Evolutionary conservation across 768 basidiomycete genomes (phyloP).

Genomic region (Zangia roseola): DNA sequence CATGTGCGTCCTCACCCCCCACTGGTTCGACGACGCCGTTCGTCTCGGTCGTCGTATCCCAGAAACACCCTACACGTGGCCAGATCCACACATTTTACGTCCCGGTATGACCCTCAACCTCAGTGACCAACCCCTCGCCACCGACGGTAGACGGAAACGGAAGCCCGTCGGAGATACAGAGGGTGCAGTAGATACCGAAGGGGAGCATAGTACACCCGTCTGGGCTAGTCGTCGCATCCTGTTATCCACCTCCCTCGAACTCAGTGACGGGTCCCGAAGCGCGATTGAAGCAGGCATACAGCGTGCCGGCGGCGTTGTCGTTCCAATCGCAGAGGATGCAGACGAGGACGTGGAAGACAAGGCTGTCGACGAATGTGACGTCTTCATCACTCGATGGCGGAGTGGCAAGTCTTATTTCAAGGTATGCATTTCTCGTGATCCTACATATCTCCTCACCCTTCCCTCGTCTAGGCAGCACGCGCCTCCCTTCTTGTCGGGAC

Average conservation of each 20-base stretch:
- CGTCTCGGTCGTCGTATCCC: conserved; percentile 54
- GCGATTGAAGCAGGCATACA: conserved; percentile 61
- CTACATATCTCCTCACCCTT: not conserved
- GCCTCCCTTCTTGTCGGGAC: conserved; percentile 56
- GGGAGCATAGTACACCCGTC: conserved; percentile 43
- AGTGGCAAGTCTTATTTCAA: conserved; percentile 67
- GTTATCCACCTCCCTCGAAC: conserved; percentile 56
- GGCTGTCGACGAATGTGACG: conserved; percentile 54
- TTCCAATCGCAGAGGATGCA: conserved; percentile 52
- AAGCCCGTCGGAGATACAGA: conserved; percentile 25
- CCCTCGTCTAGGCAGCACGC: conserved; percentile 50
- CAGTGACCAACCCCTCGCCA: conserved; percentile 14
- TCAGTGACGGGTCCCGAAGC: conserved; percentile 45
- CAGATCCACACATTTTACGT: conserved; percentile 56
- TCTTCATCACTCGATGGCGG: conserved; percentile 70
- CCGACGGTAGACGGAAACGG: conserved; percentile 21
- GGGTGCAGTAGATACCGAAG: conserved; percentile 20
- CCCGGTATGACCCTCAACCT: conserved; percentile 18
- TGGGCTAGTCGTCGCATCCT: conserved; percentile 64
- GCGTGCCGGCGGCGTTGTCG: conserved; percentile 55
- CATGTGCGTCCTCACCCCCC: conserved; percentile 76
- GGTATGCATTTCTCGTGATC: conserved; percentile 38
- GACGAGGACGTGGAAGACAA: conserved; percentile 30
- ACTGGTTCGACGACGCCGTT: conserved; percentile 88
- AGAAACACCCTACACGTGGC: conserved; percentile 67